Evolutionary conservation across 192 early-diverging fungal species (phyloP), one percentile per base, ranked within the genome.

Genomic region (Paraglomus occultum): DNA sequence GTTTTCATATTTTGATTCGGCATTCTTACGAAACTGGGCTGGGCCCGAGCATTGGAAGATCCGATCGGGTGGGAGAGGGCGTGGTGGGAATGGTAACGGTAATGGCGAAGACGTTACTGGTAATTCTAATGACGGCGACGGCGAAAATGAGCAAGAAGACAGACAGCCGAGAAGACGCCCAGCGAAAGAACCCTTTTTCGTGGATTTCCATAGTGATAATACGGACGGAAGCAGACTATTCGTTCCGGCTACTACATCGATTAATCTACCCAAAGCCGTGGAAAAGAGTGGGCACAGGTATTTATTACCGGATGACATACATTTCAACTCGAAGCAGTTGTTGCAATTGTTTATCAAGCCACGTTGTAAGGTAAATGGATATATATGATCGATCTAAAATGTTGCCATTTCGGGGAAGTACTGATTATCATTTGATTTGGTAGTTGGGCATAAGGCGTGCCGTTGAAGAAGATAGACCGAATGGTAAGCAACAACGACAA

Each of bases 11-110:
- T 96, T 97, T 84, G 95, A 96, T 78, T 76, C 87, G 31, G 87
- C 85, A 11, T 83, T 94, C 53, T 71, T 87, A 71, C 82, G 87
- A 51, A 86, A 87, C 57, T 98, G 96, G 96, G 96, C 95, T 8
- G 96, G 96, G 12, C 93, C 95, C 11, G 92, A 91, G 67, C 91
- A 93, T 74, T 98, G 95, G 95, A 92, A 88, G 44, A 69, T 92
- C 63, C 76, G 79, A 57, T 70, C 74, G 23, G 44, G 69, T 22
- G 70, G 44, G 15, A 82, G 58, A 74, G 55, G 83, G 80, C 52
- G 31, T 31, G 31, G 1, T 65, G 74, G 9, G 48, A 14, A 17
- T 65, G 74, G 9, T 51, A 14, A 17, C 40, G 54, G 18, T 63
- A 42, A 71, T 11, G 54, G 63, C 5, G 51, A 57, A 49, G 31